Evolutionary conservation across 1,139 yeast species (phyloP).

Genomic region (Candida sanyaensis): DNA sequence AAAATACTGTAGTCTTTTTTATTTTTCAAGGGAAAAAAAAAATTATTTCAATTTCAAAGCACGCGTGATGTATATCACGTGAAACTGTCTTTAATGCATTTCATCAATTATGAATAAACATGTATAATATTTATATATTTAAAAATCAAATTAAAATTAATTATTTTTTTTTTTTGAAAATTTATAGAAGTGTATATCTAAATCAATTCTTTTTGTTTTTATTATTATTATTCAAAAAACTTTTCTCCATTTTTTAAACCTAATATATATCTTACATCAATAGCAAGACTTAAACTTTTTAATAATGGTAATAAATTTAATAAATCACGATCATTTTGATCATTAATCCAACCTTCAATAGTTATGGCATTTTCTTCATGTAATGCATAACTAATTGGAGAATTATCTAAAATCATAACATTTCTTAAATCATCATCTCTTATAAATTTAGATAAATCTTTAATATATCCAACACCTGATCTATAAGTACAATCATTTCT

Average conservation of each 20-base stretch:
- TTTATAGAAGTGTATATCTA: not conserved
- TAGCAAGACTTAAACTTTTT: conserved; percentile 73
- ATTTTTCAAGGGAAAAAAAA: too few relatives aligned
- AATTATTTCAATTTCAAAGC: too few relatives aligned
- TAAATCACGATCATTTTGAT: conserved; percentile 83
- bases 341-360: conserved; percentile 98
- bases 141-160: too few relatives aligned
- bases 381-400: conserved; percentile 83
- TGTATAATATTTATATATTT: too few relatives aligned
- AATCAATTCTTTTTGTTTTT: not conserved
- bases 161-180: too few relatives aligned
- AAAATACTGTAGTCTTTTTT: too few relatives aligned
- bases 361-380: conserved; percentile 88
- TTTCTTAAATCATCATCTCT: conserved; percentile 63
- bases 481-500: conserved; percentile 78
- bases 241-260: conserved; percentile 79
- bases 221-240: conserved; percentile 53
- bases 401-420: conserved; percentile 83
- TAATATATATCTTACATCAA: conserved; percentile 83
- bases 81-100: too few relatives aligned
- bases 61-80: too few relatives aligned
- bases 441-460: conserved; percentile 64
- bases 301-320: conserved; percentile 79
- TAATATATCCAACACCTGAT: conserved; percentile 83
- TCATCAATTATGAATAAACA: too few relatives aligned